Percentiles rank a stretch among this genome's conserved stretches.
These are phyloP conservation scores for Mucor piriformis DNA, from an alignment of 371 early-diverging fungal genomes.

Conservation along the genomic window DNA sequence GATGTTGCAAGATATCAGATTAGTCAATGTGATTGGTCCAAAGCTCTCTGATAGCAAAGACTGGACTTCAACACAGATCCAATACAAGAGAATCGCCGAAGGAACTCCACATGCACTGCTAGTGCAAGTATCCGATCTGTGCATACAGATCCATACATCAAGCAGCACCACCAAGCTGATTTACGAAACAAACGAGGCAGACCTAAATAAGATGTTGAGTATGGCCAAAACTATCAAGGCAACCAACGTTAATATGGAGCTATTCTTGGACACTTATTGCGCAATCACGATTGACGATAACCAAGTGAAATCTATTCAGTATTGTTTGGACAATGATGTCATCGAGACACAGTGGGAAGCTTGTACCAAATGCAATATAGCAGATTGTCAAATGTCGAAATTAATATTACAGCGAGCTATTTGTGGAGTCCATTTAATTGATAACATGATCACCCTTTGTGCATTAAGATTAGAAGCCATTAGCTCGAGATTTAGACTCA, in stretches of 20 bases:
- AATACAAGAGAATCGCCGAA: slow-evolving; percentile 39
- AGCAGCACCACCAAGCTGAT: slow-evolving; percentile 3
- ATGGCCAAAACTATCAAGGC: slow-evolving; percentile 38
- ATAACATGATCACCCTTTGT: slow-evolving; percentile 33
- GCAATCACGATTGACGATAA: slow-evolving; percentile 51
- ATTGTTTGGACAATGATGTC: slow-evolving; percentile 9
- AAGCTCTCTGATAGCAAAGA: slow-evolving; percentile 10
- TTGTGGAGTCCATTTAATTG: slow-evolving; percentile 33
- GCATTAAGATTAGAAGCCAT: slow-evolving; percentile 49
- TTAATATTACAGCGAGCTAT: slow-evolving; percentile 38
- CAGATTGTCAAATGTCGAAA: slow-evolving; percentile 22
- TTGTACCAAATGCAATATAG: slow-evolving; percentile 12
- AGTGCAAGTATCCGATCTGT: slow-evolving; percentile 41
- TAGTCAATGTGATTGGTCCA: slow-evolving; percentile 30
- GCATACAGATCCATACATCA: slow-evolving; percentile 25
- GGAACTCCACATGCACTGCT: slow-evolving; percentile 39
- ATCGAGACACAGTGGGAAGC: slow-evolving; percentile 23
- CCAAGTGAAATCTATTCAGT: slow-evolving; percentile 23
- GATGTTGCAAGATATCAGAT: slow-evolving; percentile 45
- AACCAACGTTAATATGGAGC: slow-evolving; percentile 16
- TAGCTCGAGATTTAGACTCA: slow-evolving; percentile 46
- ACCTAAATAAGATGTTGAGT: slow-evolving; percentile 35
- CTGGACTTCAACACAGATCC: slow-evolving; percentile 31
- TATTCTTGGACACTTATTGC: slow-evolving; percentile 39
- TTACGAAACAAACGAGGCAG: slow-evolving; percentile 25